Percentiles rank a stretch among this genome's conserved stretches.
Evolutionary conservation across 2,329 filamentous ascomycete genomes (phyloP).

Genomic region (Alternaria gansuensis): DNA sequence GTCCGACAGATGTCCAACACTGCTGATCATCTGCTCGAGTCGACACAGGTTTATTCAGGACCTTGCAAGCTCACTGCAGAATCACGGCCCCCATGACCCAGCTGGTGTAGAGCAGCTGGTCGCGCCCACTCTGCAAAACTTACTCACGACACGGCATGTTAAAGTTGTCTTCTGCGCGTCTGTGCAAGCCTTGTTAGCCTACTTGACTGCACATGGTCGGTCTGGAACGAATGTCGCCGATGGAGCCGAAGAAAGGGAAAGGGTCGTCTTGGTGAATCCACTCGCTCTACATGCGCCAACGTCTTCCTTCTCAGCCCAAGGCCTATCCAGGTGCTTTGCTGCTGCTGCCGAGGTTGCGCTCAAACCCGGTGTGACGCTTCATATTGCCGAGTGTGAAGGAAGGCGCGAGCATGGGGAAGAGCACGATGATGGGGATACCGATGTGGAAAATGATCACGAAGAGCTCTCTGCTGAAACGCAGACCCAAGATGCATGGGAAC

Average conservation of each 20-base stretch:
- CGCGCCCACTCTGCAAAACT: constrained; percentile 71
- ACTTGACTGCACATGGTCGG: constrained; percentile 64
- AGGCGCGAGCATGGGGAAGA: constrained; percentile 55
- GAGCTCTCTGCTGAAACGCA: constrained; percentile 6
- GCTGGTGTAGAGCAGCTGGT: constrained; percentile 57
- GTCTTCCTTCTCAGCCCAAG: constrained; percentile 79
- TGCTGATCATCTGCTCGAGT: constrained; percentile 74
- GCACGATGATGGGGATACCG: constrained; percentile 63
- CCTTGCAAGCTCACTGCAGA: constrained; percentile 61
- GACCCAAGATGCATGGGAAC: constrained; percentile 54
- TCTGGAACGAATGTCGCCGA: constrained; percentile 18
- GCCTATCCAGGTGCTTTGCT: constrained; percentile 70
- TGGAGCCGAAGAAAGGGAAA: constrained; percentile 22
- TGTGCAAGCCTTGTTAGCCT: constrained; percentile 79
- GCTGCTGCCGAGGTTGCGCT: constrained; percentile 68
- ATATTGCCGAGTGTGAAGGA: constrained; percentile 54
- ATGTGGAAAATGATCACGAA: constrained; percentile 35
- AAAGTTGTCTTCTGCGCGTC: constrained; percentile 77
- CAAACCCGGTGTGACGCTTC: constrained; percentile 45
- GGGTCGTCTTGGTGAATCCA: constrained; percentile 71
- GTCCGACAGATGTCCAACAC: constrained; percentile 64
- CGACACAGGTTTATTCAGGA: constrained; percentile 70
- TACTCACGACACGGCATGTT: constrained; percentile 74
- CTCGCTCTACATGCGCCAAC: constrained; percentile 72
- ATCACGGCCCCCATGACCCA: constrained; percentile 17